Base-by-base conservation (phyloP, 2,329 filamentous ascomycete species). In the Fusarium pseudograminearum region DNA sequence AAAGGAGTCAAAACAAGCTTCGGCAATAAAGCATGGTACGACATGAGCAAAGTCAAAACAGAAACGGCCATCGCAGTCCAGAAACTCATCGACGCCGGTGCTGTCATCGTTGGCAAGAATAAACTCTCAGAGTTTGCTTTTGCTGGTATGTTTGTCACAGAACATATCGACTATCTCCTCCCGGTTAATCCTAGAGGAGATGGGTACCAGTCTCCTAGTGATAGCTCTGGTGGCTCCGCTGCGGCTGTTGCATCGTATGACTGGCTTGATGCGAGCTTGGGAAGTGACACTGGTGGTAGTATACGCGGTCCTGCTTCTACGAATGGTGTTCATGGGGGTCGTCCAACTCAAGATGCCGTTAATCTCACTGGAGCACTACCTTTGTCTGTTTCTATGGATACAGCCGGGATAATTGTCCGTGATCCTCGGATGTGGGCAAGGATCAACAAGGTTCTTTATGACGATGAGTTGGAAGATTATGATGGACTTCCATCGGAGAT, bases 111-210 rank as follows among this genome's bases (percentile, higher is more conserved):
- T 4, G 67, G 67, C 2, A 70, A 67, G 15, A 57, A 61, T 10
- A 72, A 72, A 18, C 20, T 61, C 9, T 70, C 65, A 0, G 46
- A 71, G 18, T 71, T 71, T n/a, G 69, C 69, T 0, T 52, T 53
- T 10, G 69, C 51, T 2, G 69, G 55, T 0, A 14, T 14, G 1
- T 59, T 22, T 2, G 38, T 57, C 1, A 47, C 69, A 0, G 69
- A 71, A 3, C 48, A 59, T 3, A 61, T 82, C 4, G 80, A 81
- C 55, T 81, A 78, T 40, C 80, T 81, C 16, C 73, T 78, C 1
- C 83, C 82, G 0, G 83, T 82, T 67, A 84, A 83, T 61, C 81
- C 82, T 1, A 75, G 82, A 1, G 85, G 81, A 0, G 85, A 87
- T 58, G 81, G 83, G 0, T 85, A 85, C 40, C 80, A 83, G 51